A percentile compares a stretch with the other conserved stretches of the same genome.
Evolutionary conservation across 768 basidiomycete species (phyloP).

Genomic region (Xerocomus potaroensis): DNA sequence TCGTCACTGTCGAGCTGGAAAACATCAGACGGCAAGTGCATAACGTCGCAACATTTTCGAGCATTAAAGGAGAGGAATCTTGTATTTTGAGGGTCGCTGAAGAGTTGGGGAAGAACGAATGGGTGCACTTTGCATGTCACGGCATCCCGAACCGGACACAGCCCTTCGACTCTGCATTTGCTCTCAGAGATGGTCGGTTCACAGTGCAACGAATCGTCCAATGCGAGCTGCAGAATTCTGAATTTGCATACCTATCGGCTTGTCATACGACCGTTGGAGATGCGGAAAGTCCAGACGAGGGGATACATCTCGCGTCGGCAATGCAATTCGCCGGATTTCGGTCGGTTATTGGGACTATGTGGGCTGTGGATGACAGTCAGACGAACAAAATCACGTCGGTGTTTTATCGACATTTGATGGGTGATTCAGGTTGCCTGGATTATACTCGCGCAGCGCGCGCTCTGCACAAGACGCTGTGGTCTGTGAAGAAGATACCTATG

Average conservation of each 20-base stretch:
- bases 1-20: background rate
- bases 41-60: background rate
- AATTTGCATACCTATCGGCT: background rate
- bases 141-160: background rate
- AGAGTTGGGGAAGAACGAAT: background rate
- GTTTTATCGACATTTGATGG: background rate
- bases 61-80: background rate
- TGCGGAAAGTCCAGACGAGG: background rate
- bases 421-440: background rate
- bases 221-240: background rate
- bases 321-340: background rate
- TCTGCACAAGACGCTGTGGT: too few relatives aligned
- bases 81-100: background rate
- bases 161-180: background rate
- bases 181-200: background rate
- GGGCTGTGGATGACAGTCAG: background rate
- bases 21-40: background rate
- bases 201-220: background rate
- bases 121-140: background rate
- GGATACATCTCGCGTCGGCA: background rate
- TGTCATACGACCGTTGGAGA: background rate
- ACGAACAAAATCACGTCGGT: background rate
- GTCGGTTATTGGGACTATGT: background rate
- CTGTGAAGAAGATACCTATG: too few relatives aligned
- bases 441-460: background rate